Evolutionary conservation across 305 asterid genomes (phyloP).

Genomic region (Fraxinus floribunda): DNA sequence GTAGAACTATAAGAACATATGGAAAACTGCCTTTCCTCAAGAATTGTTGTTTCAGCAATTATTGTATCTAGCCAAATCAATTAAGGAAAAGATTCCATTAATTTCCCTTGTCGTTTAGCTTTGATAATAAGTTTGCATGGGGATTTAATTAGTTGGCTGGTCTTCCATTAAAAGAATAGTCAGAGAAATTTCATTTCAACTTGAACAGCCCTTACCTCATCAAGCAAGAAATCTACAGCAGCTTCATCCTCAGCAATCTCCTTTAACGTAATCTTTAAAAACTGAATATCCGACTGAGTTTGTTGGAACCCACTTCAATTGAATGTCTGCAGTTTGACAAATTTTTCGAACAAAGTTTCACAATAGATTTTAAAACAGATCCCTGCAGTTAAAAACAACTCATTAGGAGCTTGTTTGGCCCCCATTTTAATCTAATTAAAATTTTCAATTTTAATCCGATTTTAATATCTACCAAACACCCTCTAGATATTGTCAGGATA

Average conservation of each 20-base stretch:
- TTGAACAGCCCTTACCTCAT: slow-evolving; percentile 54
- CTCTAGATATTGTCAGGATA: background rate
- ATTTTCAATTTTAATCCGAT: no score
- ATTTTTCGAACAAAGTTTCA: slow-evolving; percentile 75
- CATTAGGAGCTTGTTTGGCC: background rate
- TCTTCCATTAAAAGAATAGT: background rate
- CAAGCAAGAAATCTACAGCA: slow-evolving; percentile 87
- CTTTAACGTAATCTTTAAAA: slow-evolving; percentile 62
- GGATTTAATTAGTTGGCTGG: background rate
- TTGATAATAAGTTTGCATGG: background rate
- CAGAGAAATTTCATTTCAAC: no score
- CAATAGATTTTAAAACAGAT: slow-evolving; percentile 64
- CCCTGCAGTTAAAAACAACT: slow-evolving; percentile 48
- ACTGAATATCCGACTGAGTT: slow-evolving; percentile 65
- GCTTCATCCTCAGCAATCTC: slow-evolving; percentile 86
- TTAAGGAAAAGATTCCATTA: background rate
- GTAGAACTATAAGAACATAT: background rate
- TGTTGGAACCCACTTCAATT: slow-evolving; percentile 60
- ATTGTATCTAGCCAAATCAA: background rate
- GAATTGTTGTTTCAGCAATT: background rate
- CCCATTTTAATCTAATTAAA: no score
- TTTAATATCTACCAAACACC: no score
- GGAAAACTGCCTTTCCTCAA: background rate
- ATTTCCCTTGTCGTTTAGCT: background rate
- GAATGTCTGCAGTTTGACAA: slow-evolving; percentile 44